A percentile compares a stretch with the other conserved stretches of the same genome.
These are phyloP conservation scores for Lablab purpureus DNA, from an alignment of 306 rosid genomes.

Conservation along the genomic window DNA sequence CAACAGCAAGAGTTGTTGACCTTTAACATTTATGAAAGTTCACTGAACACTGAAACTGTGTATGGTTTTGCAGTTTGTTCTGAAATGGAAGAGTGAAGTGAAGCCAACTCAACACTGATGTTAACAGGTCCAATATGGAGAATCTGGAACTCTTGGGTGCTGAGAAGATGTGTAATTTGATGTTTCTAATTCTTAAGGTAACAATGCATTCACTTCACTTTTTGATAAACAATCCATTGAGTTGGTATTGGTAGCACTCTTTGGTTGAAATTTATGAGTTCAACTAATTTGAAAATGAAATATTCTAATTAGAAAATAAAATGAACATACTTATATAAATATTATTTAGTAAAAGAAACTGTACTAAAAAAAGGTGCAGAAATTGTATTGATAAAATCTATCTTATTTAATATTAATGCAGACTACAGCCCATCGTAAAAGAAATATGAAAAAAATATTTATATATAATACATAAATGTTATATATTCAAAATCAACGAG, in stretches of 20 bases:
- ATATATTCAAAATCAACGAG: no score
- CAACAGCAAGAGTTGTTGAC: conserved; percentile 35
- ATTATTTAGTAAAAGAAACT: no score
- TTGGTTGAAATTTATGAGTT: neutral
- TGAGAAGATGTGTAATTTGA: conserved; percentile 52
- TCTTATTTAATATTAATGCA: no score
- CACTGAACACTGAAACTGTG: conserved; percentile 35
- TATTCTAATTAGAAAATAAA: no score
- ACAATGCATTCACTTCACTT: neutral
- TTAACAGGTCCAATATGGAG: conserved; percentile 48
- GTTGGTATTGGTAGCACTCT: neutral
- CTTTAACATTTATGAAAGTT: conserved; percentile 18
- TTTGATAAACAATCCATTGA: no score
- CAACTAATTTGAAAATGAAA: neutral
- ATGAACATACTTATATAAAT: no score
- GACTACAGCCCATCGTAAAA: no score
- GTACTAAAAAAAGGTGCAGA: no score
- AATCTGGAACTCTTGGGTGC: conserved; percentile 53
- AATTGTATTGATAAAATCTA: no score
- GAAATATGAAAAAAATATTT: no score
- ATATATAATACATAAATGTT: no score
- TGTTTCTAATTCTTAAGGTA: conserved; percentile 24
- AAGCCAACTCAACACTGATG: conserved; percentile 45
- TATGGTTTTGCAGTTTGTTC: conserved; percentile 31
- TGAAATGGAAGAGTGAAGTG: conserved; percentile 41